These are phyloP conservation scores for Yamadazyma membranifaciens DNA, from an alignment of 1,139 yeast species.

Conservation along the genomic window DNA sequence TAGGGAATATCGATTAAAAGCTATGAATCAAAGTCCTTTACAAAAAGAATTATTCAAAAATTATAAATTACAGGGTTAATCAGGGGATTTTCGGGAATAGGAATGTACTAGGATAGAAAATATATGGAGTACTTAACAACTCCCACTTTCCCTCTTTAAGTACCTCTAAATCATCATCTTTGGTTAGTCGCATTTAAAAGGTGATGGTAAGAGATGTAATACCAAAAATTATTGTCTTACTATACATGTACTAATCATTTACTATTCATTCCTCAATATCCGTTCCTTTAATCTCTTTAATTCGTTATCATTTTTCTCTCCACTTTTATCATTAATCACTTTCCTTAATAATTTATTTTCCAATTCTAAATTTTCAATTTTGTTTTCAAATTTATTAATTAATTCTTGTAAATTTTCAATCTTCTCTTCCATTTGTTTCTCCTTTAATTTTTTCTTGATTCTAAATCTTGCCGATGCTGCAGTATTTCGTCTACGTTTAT, in stretches of 20 bases:
- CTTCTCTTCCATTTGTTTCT: conserved; percentile 55
- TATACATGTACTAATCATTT: background rate
- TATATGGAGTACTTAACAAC: background rate
- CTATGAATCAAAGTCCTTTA: conserved; percentile 51
- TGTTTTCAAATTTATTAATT: conserved; percentile 39
- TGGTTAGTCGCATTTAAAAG: no score
- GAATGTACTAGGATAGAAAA: background rate
- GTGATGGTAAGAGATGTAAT: no score
- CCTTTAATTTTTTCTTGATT: conserved; percentile 58
- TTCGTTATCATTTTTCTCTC: conserved; percentile 43
- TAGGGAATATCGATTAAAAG: conserved; percentile 56
- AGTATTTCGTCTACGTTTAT: conserved; percentile 58
- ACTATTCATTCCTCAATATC: conserved; percentile 17
- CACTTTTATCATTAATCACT: conserved; percentile 58
- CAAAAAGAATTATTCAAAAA: conserved; percentile 22
- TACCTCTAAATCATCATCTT: no score
- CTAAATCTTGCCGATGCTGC: conserved; percentile 65
- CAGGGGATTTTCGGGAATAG: background rate
- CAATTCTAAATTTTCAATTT: conserved; percentile 59
- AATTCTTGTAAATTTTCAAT: conserved; percentile 44
- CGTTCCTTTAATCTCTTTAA: conserved; percentile 34
- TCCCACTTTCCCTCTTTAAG: no score
- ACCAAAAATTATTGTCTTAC: no score
- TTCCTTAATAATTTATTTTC: conserved; percentile 70
- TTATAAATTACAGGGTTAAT: background rate